These are phyloP conservation scores for Ambrosiella xylebori DNA, from an alignment of 2,329 filamentous ascomycete species.

Conservation along the genomic window DNA sequence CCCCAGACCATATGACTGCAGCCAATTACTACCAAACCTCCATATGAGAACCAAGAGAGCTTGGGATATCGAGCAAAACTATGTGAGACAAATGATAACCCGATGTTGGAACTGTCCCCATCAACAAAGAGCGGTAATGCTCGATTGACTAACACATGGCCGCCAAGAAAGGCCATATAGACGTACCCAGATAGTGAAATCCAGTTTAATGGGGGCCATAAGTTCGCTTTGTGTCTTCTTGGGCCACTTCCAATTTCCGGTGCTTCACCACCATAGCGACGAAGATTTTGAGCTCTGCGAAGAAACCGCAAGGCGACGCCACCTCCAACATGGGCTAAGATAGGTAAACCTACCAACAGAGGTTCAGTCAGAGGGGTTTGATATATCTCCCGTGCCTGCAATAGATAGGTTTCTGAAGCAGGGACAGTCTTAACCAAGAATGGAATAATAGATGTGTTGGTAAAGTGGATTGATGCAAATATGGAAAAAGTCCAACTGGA, in stretches of 20 bases:
- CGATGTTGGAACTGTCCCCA: conserved; percentile 73
- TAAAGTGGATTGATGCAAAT: conserved; percentile 60
- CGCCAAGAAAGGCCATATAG: conserved; percentile 45
- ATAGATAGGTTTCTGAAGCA: conserved; percentile 66
- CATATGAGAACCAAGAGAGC: conserved; percentile 52
- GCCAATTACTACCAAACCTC: conserved; percentile 46
- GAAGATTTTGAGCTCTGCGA: conserved; percentile 51
- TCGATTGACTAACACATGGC: conserved; percentile 63
- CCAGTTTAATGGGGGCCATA: conserved; percentile 55
- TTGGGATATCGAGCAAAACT: conserved; percentile 58
- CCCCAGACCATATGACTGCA: conserved; percentile 74
- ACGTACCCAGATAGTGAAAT: conserved; percentile 58
- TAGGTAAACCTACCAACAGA: conserved; percentile 57
- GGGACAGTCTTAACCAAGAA: conserved; percentile 55
- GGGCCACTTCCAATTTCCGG: conserved; percentile 15
- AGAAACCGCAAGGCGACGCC: conserved; percentile 64
- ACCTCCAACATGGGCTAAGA: conserved; percentile 58
- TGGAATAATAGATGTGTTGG: conserved; percentile 69
- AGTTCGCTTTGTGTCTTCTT: conserved; percentile 14
- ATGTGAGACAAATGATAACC: conserved; percentile 68
- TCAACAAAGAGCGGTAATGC: conserved; percentile 57
- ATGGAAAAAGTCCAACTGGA: conserved; percentile 70
- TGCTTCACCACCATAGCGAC: conserved; percentile 57
- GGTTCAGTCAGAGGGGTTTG: conserved; percentile 70
- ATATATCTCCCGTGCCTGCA: conserved; percentile 83